phyloP scores from a whole-genome alignment of 345 rosid species.

The Gossypium rotundifolium region DNA sequence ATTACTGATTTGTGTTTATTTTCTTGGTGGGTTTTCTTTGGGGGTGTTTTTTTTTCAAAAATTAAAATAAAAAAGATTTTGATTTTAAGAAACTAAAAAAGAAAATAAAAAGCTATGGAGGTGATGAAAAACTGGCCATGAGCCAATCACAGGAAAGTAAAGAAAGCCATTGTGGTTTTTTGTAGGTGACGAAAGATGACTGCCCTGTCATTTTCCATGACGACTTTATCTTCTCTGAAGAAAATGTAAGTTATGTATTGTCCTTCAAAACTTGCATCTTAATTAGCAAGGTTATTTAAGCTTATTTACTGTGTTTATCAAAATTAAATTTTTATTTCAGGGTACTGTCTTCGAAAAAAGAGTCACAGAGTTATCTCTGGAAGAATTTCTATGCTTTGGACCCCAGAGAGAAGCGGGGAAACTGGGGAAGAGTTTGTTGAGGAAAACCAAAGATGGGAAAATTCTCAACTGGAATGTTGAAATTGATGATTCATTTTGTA shows the following conservation, averaged over 20 bases:
- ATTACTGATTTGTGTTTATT: constrained; percentile 9
- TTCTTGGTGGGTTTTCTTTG: not conserved
- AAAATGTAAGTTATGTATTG: constrained; percentile 49
- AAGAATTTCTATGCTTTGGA: constrained; percentile 73
- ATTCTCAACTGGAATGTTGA: constrained; percentile 67
- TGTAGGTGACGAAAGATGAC: constrained; percentile 90
- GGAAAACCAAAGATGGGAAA: constrained; percentile 77
- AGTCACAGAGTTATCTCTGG: constrained; percentile 58
- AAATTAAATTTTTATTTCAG: constrained; percentile 25
- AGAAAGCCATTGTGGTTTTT: constrained; percentile 27
- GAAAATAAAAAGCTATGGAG: not conserved
- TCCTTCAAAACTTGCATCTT: no score
- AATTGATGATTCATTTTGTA: constrained; percentile 68
- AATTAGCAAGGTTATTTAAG: not conserved
- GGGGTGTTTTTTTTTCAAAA: not conserved
- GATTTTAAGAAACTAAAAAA: constrained; percentile 11
- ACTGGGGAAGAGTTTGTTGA: constrained; percentile 48
- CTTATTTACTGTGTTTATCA: not conserved
- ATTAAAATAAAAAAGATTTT: not conserved
- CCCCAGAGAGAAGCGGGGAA: constrained; percentile 50
- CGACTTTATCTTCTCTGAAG: constrained; percentile 64
- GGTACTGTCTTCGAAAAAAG: constrained; percentile 70
- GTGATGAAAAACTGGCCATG: not conserved
- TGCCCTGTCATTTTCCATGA: constrained; percentile 96
- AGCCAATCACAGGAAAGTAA: constrained; percentile 13